Evolutionary conservation across 2,329 filamentous ascomycete species (phyloP), one percentile per base, ranked within the genome.

Genomic region (Curvularia sp.): DNA sequence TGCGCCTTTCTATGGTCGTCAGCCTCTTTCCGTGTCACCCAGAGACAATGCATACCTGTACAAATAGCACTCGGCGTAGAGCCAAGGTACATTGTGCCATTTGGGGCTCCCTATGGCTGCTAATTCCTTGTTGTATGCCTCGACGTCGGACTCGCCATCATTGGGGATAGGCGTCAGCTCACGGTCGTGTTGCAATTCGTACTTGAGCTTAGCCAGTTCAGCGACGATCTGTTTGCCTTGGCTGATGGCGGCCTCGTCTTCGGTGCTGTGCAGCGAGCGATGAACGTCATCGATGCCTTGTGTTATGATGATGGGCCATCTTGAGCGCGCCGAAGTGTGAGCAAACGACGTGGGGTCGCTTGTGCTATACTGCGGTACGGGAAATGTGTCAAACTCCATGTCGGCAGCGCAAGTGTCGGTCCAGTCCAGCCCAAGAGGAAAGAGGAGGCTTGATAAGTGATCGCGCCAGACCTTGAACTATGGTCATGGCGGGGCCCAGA

Each of bases 301-400:
- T 15, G 95, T 98, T 69, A 99, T 80, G 74, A 99, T 99, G 55
- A 97, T 84, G 15, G 95, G 95, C 95, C 94, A 99, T 76, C 95
- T 85, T 66, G 93, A 89, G 71, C 89, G 85, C 32, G 92, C 94
- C 8, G 95, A 97, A 59, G 88, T 83, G 77, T 88, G 92, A 51
- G 91, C 95, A 75, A 98, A 98, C 47, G 93, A 97, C 41, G 84
- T 90, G 71, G 86, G 86, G 80, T 98, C 93, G 69, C 85, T 87
- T 36, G 93, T 98, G 68, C 83, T 84, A 76, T 89, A 96, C 60
- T 87, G 87, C 46, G 89, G 91, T 96, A 70, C 66, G 21, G 66
- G 23, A 48, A 70, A 70, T 1, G 65, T 65, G 49, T 70, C 67
- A 57, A 57, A 49, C 56, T 70, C 66, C 67, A 70, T 70, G 2